A percentile compares a stretch with the other conserved stretches of the same genome.
Evolutionary conservation across 108 stramenopile genomes (phyloP).

Genomic region (Bacterosira constricta): DNA sequence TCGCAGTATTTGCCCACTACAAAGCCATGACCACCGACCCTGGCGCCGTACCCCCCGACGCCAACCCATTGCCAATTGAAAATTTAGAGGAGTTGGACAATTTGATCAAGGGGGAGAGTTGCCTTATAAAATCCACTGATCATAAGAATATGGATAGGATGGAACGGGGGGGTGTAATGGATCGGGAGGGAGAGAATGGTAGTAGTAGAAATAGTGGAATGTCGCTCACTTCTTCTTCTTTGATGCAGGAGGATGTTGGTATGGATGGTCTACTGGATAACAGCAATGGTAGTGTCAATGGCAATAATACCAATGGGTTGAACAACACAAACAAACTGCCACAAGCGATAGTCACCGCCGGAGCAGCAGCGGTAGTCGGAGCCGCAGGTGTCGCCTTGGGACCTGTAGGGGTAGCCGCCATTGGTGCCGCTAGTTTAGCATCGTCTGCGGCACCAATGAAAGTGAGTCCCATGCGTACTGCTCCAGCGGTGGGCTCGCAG

Average conservation of each 20-base stretch:
- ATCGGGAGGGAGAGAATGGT: neutral
- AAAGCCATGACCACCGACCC: conserved; percentile 94
- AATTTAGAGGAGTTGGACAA: conserved; percentile 37
- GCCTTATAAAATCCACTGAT: neutral
- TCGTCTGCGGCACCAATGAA: conserved; percentile 9
- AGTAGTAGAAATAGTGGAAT: neutral
- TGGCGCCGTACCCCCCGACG: conserved; percentile 88
- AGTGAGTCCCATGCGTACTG: neutral
- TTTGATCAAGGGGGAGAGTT: conserved; percentile 26
- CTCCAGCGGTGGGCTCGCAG: conserved; percentile 12
- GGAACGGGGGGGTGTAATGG: neutral
- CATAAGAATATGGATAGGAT: neutral
- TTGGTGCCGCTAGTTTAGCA: no score
- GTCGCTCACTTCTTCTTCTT: neutral
- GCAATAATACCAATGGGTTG: neutral
- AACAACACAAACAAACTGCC: neutral
- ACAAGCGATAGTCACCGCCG: neutral
- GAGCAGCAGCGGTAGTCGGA: conserved; percentile 2
- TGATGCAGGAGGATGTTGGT: conserved; percentile 22
- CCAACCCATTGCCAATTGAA: conserved; percentile 56
- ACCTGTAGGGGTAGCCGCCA: no score
- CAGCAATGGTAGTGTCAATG: neutral
- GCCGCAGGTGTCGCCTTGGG: neutral
- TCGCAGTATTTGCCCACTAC: conserved; percentile 77
- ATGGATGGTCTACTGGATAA: neutral